Evolutionary conservation across 2,329 filamentous ascomycete species (phyloP).

Genomic region (Trematosphaeria pertusa): DNA sequence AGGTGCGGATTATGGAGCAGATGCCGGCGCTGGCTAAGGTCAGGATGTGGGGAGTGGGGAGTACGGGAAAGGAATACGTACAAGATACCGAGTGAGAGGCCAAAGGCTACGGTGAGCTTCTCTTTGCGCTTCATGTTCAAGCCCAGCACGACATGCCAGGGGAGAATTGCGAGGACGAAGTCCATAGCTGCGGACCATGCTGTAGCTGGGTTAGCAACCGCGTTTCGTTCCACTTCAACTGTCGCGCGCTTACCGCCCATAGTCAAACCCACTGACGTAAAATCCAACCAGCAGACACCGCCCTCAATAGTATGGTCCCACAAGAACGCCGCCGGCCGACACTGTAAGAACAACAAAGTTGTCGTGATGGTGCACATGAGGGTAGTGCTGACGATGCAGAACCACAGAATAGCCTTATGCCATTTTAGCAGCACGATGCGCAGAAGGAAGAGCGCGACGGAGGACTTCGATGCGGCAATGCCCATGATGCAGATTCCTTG

Average conservation of each 20-base stretch:
- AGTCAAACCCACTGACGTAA: conserved; percentile 33
- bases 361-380: conserved; percentile 36
- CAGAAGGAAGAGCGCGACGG: conserved; percentile 39
- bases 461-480: conserved; percentile 38
- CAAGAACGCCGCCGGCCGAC: conserved; percentile 31
- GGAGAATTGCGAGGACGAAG: conserved; percentile 44
- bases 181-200: conserved; percentile 44
- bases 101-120: conserved; percentile 39
- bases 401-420: conserved; percentile 40
- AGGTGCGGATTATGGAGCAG: conserved; percentile 41
- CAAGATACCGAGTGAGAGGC: conserved; percentile 40
- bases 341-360: conserved; percentile 35
- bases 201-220: conserved; percentile 11
- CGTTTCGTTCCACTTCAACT: not conserved
- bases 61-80: conserved; percentile 8
- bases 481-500: conserved; percentile 41
- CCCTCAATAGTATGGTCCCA: conserved; percentile 36
- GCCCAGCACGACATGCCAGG: conserved; percentile 42
- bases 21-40: conserved; percentile 29
- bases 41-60: not conserved
- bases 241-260: conserved; percentile 28
- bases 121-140: conserved; percentile 46
- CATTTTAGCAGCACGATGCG: conserved; percentile 37
- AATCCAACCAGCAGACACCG: conserved; percentile 36
- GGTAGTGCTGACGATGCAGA: conserved; percentile 35